Evolutionary conservation across 768 basidiomycete species (phyloP), one percentile per base, ranked within the genome.

Genomic region (Pleurotus tuoliensis): DNA sequence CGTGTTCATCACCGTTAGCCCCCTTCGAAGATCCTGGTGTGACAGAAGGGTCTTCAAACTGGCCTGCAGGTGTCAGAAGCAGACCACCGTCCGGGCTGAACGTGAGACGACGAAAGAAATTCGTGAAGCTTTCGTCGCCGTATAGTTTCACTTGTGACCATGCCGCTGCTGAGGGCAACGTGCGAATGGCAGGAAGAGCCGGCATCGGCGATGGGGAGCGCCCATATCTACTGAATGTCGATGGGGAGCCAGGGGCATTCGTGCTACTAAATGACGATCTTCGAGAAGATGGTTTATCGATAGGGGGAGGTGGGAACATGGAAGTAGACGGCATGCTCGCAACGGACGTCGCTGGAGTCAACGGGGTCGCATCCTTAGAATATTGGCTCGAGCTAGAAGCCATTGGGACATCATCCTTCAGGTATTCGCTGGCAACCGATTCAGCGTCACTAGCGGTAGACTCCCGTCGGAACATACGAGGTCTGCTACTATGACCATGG

Each of bases 31-130:
- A 43, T 47, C 61, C 46, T 55, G 77, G 66, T 12, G 74, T 69
- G 25, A 84, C 84, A 12, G 89, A 84, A 3, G 92, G 90, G 69
- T 98, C 96, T 67, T 98, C 95, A 64, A 97, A 98, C 66, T 96
- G 92, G 0, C 97, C 97, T 1, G 97, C 96, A 0, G 97, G 97
- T 0, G 97, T 98, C 61, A 98, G 76, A 45, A 99, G 79, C 37
- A 99, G 76, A 8, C 88, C 92, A 0, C 97, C 97, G 67, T 99
- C 97, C 1, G 96, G 92, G 55, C 92, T 94, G 73, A 98, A 99
- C 9, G 89, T 88, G 58, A 99, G 75, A 37, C 97, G 82, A 25
- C 97, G 77, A 79, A 98, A 99, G 76, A 98, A 99, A 63, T 95
- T 94, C 3, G 93, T 94, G 64, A 84, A 92, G 62, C 87, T 91